These are phyloP conservation scores for Myriosclerotinia duriaeana DNA, from an alignment of 2,329 filamentous ascomycete genomes.

Conservation along the genomic window DNA sequence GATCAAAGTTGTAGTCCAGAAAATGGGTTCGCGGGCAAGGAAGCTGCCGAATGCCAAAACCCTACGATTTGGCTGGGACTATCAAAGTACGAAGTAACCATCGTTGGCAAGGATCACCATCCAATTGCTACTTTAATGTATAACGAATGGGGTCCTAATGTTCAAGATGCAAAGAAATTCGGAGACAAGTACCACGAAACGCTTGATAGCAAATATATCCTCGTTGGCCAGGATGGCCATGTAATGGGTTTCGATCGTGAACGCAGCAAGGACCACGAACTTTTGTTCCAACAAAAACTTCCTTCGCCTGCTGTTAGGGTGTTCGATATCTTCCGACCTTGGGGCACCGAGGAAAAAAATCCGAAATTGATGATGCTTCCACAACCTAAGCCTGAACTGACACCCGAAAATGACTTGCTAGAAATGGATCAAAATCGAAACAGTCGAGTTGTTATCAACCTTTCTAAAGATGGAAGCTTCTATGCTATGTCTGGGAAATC, in stretches of 20 bases:
- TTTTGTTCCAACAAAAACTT: constrained; percentile 66
- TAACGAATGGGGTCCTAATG: constrained; percentile 93
- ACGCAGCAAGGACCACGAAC: constrained; percentile 36
- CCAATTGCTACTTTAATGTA: constrained; percentile 88
- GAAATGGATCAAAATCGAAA: constrained; percentile 51
- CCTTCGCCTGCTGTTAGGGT: constrained; percentile 79
- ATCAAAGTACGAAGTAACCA: constrained; percentile 85
- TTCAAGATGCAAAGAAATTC: constrained; percentile 70
- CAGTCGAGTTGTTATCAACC: constrained; percentile 79
- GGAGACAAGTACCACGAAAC: constrained; percentile 68
- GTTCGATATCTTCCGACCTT: constrained; percentile 80
- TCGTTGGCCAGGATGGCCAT: constrained; percentile 79
- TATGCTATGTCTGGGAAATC: constrained; percentile 85
- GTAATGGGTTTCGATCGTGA: constrained; percentile 76
- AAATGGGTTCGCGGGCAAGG: constrained; percentile 46
- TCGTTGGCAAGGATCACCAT: constrained; percentile 73
- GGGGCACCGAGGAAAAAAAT: constrained; percentile 63
- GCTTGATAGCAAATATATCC: constrained; percentile 86
- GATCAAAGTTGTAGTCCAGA: constrained; percentile 70
- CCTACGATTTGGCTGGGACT: constrained; percentile 81
- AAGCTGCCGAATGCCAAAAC: constrained; percentile 72
- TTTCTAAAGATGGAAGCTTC: constrained; percentile 83
- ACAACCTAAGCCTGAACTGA: constrained; percentile 68
- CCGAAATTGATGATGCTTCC: constrained; percentile 80
- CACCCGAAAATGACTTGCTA: constrained; percentile 50